Percentiles rank a stretch among this genome's conserved stretches.
These are phyloP conservation scores for Cochlearia excelsa DNA, from an alignment of 345 rosid species.

Conservation along the genomic window DNA sequence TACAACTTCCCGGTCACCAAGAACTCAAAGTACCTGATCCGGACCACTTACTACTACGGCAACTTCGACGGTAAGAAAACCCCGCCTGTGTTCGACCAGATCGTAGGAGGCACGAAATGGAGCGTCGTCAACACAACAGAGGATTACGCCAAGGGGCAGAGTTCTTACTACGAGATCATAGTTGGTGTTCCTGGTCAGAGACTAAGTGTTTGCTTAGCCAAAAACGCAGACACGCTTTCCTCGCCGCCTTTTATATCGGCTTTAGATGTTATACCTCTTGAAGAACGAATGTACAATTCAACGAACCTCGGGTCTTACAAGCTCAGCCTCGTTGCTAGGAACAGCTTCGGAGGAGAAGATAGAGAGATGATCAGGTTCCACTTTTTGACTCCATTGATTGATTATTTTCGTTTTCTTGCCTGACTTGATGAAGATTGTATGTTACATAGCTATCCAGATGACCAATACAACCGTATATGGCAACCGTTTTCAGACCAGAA, in stretches of 20 bases:
- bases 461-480: constrained; percentile 64
- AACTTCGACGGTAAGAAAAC: constrained; percentile 63
- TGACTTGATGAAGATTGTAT: constrained; percentile 21
- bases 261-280: constrained; percentile 60
- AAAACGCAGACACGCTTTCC: constrained; percentile 54
- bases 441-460: constrained; percentile 62
- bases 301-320: constrained; percentile 50
- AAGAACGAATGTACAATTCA: constrained; percentile 61
- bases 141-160: constrained; percentile 64
- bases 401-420: constrained; percentile 6
- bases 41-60: constrained; percentile 77
- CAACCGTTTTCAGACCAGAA: constrained; percentile 59
- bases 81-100: constrained; percentile 88
- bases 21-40: constrained; percentile 63
- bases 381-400: neutral
- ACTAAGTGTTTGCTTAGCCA: constrained; percentile 72
- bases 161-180: constrained; percentile 68
- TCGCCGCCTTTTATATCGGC: constrained; percentile 79
- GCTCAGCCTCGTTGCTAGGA: constrained; percentile 58
- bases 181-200: constrained; percentile 42
- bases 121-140: constrained; percentile 70
- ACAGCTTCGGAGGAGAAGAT: constrained; percentile 48
- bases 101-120: constrained; percentile 77
- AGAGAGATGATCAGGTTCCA: constrained; percentile 50
- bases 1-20: constrained; percentile 48